Base-by-base conservation (phyloP, 2,329 filamentous ascomycete genomes). In the Fusarium sp. region DNA sequence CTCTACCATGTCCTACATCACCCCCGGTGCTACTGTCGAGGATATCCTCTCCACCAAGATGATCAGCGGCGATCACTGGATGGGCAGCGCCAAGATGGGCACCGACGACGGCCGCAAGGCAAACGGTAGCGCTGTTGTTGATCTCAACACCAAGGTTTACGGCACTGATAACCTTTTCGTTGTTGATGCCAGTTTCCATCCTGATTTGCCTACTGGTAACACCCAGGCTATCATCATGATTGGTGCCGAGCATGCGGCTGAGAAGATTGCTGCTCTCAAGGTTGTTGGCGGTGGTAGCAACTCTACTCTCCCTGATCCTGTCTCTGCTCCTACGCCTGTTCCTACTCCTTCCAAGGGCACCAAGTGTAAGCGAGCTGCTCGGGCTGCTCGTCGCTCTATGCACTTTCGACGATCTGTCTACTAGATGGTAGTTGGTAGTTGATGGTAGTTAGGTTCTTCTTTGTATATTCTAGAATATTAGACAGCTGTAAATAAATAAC, bases 161-260 rank as follows among this genome's bases (percentile, higher is more conserved):
- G 87, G 88, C 46, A 89, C 86, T 0, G 85, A 89, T 64, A 89
- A 89, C 77, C 78, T 89, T 49, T 89, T 88, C 73, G 85, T 90
- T 15, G 86, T 90, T 5, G 89, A 90, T 66, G 88, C 86, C 0
- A 85, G 85, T 24, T 88, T 91, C 68, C 89, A 90, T 79, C 89
- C 89, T 0, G 89, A 77, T 45, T 20, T 76, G 38, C 74, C 74
- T 4, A 76, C 74, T 1, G 74, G 74, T 7, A 76, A 76, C 68
- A 76, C 74, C 2, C 74, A 76, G 63, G 65, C 74, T 5, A 76
- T 76, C 45, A 76, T 76, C 50, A 76, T 76, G 74, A 68, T 76
- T 9, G 72, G 70, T 3, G 74, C 74, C 1, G 74, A 76, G 60
- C 74, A 76, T 38, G 74, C 74, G 2, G 74, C 74, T 2, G 51